Conservation (phyloP, 148 eudicot species). For the Rhododendron vialii region DNA sequence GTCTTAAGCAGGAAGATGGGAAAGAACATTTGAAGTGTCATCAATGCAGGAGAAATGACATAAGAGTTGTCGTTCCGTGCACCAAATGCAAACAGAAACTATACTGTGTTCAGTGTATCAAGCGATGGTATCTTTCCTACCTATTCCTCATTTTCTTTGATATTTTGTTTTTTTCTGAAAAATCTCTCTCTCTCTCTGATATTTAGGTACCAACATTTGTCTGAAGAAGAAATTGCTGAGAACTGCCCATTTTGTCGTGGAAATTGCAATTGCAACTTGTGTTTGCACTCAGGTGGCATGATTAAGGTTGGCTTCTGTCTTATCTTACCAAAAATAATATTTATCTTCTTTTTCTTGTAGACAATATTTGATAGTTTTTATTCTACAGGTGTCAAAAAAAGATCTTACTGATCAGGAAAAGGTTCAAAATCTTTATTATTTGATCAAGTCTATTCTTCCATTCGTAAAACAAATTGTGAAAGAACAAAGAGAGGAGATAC, state of each 20-base stretch:
- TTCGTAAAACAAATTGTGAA: constrained; percentile 45
- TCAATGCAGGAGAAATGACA: constrained; percentile 57
- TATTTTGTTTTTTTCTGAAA: neutral
- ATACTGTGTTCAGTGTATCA: constrained; percentile 64
- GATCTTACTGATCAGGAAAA: constrained; percentile 40
- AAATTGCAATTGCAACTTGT: constrained; percentile 71
- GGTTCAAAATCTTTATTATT: constrained; percentile 47
- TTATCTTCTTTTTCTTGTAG: neutral
- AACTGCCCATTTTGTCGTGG: constrained; percentile 68
- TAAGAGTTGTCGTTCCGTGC: constrained; percentile 62
- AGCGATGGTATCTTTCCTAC: constrained; percentile 47
- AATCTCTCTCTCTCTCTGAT: neutral
- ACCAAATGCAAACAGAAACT: constrained; percentile 43
- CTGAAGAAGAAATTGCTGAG: constrained; percentile 57
- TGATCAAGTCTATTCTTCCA: constrained; percentile 54
- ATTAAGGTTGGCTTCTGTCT: constrained; percentile 37
- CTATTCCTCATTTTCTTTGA: constrained; percentile 5
- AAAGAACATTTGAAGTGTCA: constrained; percentile 43
- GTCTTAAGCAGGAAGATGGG: constrained; percentile 27
- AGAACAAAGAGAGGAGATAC: constrained; percentile 57
- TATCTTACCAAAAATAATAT: neutral
- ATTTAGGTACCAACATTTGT: constrained; percentile 55
- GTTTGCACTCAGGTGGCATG: constrained; percentile 51
- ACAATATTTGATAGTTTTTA: neutral
- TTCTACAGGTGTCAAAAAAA: constrained; percentile 48